Evolutionary conservation across 2,329 filamentous ascomycete genomes (phyloP).

Genomic region (Macroventuria anomochaeta): DNA sequence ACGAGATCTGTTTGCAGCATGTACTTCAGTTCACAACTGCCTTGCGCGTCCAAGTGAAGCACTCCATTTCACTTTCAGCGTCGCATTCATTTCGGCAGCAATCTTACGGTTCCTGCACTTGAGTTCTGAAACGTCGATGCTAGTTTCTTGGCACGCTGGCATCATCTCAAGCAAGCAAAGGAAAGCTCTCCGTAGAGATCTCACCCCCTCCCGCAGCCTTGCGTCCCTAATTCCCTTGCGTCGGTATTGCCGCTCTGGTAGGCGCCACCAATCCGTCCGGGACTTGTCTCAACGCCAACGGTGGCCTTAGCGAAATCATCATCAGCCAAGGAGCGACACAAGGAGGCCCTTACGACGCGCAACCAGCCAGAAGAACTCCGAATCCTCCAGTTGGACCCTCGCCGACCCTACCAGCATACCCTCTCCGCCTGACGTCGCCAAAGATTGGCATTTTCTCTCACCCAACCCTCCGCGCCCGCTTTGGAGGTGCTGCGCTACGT

Average conservation of each 20-base stretch:
- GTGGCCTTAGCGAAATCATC: slow-evolving; percentile 46
- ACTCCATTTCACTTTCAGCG: not conserved
- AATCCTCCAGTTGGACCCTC: slow-evolving; percentile 15
- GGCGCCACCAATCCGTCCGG: slow-evolving; percentile 31
- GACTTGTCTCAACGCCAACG: slow-evolving; percentile 36
- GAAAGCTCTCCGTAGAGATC: slow-evolving; percentile 29
- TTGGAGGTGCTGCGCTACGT: slow-evolving; percentile 20
- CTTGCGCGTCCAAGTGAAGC: not conserved
- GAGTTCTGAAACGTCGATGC: slow-evolving; percentile 36
- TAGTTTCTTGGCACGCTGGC: slow-evolving; percentile 26
- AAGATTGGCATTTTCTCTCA: slow-evolving; percentile 22
- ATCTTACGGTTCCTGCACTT: slow-evolving; percentile 20
- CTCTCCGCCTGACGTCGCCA: slow-evolving; percentile 17
- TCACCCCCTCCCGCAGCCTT: slow-evolving; percentile 22
- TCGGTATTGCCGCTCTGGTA: slow-evolving; percentile 29
- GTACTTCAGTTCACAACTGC: not conserved
- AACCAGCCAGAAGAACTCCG: slow-evolving; percentile 22
- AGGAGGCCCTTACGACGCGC: slow-evolving; percentile 30
- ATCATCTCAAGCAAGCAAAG: slow-evolving; percentile 12
- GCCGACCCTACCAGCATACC: slow-evolving; percentile 7
- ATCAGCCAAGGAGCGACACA: slow-evolving; percentile 35
- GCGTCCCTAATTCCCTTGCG: slow-evolving; percentile 30
- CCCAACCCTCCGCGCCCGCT: slow-evolving; percentile 6
- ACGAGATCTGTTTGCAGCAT: not conserved
- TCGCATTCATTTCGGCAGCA: slow-evolving; percentile 9